These are phyloP conservation scores for Suillus subluteus DNA, from an alignment of 768 basidiomycete species.

Conservation along the genomic window DNA sequence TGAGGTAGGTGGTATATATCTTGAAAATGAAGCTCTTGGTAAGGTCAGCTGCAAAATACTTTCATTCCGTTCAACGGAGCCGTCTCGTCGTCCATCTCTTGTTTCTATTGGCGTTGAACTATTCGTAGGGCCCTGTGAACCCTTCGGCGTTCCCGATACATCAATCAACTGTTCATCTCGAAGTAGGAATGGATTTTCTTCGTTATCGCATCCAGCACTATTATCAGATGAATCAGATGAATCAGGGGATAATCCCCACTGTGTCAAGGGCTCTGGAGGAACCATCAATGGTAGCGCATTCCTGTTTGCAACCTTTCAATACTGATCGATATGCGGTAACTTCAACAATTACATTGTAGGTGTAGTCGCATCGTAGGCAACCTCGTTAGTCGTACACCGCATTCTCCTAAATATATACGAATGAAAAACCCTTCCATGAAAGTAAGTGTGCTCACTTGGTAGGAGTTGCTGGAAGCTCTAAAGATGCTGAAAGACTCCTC, in stretches of 20 bases:
- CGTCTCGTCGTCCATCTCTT: background rate
- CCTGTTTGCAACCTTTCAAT: constrained; percentile 12
- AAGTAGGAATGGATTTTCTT: constrained; percentile 1
- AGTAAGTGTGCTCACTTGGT: constrained; percentile 25
- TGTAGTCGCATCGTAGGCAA: constrained; percentile 4
- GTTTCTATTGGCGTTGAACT: constrained; percentile 18
- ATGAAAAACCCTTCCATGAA: too few relatives aligned
- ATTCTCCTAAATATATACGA: constrained; percentile 2
- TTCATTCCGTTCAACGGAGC: background rate
- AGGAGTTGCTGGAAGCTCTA: constrained; percentile 16
- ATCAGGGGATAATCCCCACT: background rate
- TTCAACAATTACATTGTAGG: constrained; percentile 10
- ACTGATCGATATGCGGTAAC: background rate
- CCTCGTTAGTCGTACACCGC: background rate
- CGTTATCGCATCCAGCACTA: background rate
- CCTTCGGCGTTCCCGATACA: background rate
- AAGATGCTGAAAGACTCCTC: constrained; percentile 24
- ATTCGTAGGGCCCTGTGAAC: constrained; percentile 14
- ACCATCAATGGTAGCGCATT: background rate
- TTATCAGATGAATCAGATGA: background rate
- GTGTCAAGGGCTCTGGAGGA: background rate
- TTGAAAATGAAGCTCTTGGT: constrained; percentile 3
- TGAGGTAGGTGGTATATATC: constrained; percentile 7
- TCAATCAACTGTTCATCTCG: background rate
- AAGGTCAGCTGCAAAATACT: background rate